Evolutionary conservation across 768 basidiomycete genomes (phyloP), one percentile per base, ranked within the genome.

Genomic region (Sporobolomyces phaffii): DNA sequence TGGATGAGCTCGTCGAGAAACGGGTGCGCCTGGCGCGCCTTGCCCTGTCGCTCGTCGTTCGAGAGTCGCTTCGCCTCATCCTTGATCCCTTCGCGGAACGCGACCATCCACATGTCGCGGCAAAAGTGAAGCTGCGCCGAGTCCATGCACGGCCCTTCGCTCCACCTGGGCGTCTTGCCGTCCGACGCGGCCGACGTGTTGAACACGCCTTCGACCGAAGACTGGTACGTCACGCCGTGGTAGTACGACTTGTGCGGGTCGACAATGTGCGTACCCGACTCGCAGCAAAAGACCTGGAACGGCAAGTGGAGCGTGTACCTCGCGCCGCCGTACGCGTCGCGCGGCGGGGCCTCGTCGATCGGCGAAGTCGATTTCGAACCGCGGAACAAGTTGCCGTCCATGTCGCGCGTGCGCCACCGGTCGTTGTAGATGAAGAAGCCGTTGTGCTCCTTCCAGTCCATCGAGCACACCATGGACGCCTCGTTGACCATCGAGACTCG

Each of bases 381-480:
- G 11, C 96, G 85, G 82, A 99, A 98, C 74, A 97, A 89, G 80
- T 98, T 94, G 38, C 96, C 96, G 75, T 89, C 91, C 74, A 99
- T 94, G 75, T 99, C 96, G 38, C 96, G 87, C 6, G 96, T 97
- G 61, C 96, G 82, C 96, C 96, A 99, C 68, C 92, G 94, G 78
- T 97, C 94, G 22, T 93, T 97, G 79, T 96, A 98, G 72, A 97
- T 92, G 81, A 97, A 99, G 79, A 91, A 88, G 0, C 92, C 92
- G 70, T 91, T 90, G 74, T 92, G 89, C 78, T 99, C 93, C 15
- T 92, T 94, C 96, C 96, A 99, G 76, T 99, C 96, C 94, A 98
- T 98, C n/a, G 93, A 94, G 76, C 96, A 98, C 2, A 97, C 91
- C 90, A 99, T 91, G 0, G 92, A 90, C 4, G 96, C 96, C 72